Base-by-base conservation (phyloP, 441 rosid species). In the Croton setiger region DNA sequence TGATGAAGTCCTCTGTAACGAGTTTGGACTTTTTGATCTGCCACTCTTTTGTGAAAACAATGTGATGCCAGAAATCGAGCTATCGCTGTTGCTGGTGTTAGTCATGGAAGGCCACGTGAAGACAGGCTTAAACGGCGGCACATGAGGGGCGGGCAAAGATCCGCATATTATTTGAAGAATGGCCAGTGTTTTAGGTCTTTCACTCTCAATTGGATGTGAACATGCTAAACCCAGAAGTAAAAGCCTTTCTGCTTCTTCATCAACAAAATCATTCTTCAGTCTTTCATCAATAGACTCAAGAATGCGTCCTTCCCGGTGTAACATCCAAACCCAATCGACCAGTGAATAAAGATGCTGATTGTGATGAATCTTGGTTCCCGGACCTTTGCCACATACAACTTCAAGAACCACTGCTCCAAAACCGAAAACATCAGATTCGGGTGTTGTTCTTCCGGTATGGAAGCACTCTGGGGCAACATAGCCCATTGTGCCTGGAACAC, bases 391-490 rank as follows among this genome's bases (percentile, higher is more conserved):
- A 60, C 83, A 85, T 10, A 80, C 74, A 21, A 82, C 81, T 67
- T 86, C 90, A 4, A 83, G 83, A n/a, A 80, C 62, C 27, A 86
- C 87, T 15, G 85, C 90, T 23, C 87, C 87, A 17, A 83, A 86
- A 39, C 87, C 82, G 57, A 63, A 86, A 11, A 82, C 77, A 39
- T 86, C 90, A 12, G 87, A 86, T 71, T 86, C 90, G 1, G 78
- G 71, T 18, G 84, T 75, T n/a, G 87, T 84, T 64, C 64, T 78
- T 39, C 87, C 84, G 0, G 88, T 84, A 69, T 84, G 88, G 69
- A 86, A 81, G 79, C 85, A 86, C 68, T 84, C 88, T 0, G 88
- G 86, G 31, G 88, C 86, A n/a, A 84, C 69, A 64, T 86, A 86
- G 2, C 87, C 87, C 64, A 74, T 66, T 51, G 88, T 84, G 1